Evolutionary conservation across 75 land plant genomes (phyloP), one percentile per base, ranked within the genome.

Genomic region (Sequoiadendron giganteum): DNA sequence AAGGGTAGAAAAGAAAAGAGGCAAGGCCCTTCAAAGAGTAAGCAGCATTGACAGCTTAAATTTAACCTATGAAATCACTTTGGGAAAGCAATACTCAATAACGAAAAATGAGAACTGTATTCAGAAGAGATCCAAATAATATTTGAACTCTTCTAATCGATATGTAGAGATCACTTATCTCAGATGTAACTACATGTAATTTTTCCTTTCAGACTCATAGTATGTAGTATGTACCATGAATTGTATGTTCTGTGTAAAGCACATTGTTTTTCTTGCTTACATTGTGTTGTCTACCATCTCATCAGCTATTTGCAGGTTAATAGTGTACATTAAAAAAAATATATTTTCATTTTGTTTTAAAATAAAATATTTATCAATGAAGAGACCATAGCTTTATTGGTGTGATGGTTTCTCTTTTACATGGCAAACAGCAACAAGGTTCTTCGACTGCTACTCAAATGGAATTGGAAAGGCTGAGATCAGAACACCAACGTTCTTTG

Each of bases 381-480:
- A 72, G 11, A 72, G 6, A 72, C 76, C 30, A 72, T 72, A 30
- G 36, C 38, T 84, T 21, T 9, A 21, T 18, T 87, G 82, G 11
- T 80, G 85, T 84, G 28, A 40, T 40, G 11, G 3, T 86, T 86
- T 48, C 45, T 85, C 49, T 21, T 72, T 45, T 40, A 55, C 38
- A 30, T 85, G 86, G 77, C 76, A 85, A 85, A 19, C 97, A 95
- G 99, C 91, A 94, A 92, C 94, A 94, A 88, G 96, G 94, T 43
- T 93, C 97, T 54, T 90, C 94, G 65, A 96, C 95, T 47, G 94
- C 96, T 47, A 84, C 92, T 87, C 94, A 92, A 91, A 90, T 95
- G 94, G 99, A 97, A 90, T 77, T 95, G 85, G 99, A 94, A 76
- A 94, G 94, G 87, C 77, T 95, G 36, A 91, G 93, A 84, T 90